Percentiles rank a stretch among this genome's conserved stretches.
Evolutionary conservation across 257 asterid species (phyloP).

Genomic region (Cynanchum wilfordii): DNA sequence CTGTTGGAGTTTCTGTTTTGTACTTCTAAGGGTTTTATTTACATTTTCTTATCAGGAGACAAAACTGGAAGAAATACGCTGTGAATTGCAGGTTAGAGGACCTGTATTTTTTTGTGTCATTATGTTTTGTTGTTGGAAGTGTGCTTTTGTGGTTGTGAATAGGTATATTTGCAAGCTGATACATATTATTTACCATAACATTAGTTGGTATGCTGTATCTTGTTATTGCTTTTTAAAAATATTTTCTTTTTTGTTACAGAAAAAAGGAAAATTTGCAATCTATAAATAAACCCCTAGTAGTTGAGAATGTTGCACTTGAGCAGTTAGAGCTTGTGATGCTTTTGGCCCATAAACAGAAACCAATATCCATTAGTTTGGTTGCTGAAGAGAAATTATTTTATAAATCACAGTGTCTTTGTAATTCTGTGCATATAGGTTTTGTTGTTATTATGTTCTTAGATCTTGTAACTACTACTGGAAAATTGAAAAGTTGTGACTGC

Average conservation of each 20-base stretch:
- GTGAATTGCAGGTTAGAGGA: slow-evolving; percentile 57
- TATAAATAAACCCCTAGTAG: not conserved
- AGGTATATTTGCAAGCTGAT: not conserved
- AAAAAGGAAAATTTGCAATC: not conserved
- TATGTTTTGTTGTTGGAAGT: not conserved
- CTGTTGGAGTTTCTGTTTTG: slow-evolving; percentile 15
- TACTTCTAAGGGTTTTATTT: slow-evolving; percentile 20
- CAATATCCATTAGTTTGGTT: not conserved
- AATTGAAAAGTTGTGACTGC: not conserved
- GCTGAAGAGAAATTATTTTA: not conserved
- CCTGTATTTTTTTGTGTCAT: slow-evolving; percentile 11
- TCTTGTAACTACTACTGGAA: too few relatives aligned
- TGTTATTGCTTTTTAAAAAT: not conserved
- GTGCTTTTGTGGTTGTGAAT: not conserved
- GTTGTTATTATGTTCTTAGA: not conserved
- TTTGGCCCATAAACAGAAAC: not conserved
- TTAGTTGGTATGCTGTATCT: not conserved
- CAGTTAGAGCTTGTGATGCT: not conserved
- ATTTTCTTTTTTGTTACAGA: not conserved
- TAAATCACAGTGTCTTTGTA: not conserved
- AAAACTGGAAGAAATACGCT: slow-evolving; percentile 58
- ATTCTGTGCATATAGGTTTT: too few relatives aligned
- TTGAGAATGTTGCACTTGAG: not conserved
- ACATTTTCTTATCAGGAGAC: slow-evolving; percentile 59
- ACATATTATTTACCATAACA: not conserved